phyloP scores from a whole-genome alignment of 352 stramenopile species.

The Aphanomyces stellatus region DNA sequence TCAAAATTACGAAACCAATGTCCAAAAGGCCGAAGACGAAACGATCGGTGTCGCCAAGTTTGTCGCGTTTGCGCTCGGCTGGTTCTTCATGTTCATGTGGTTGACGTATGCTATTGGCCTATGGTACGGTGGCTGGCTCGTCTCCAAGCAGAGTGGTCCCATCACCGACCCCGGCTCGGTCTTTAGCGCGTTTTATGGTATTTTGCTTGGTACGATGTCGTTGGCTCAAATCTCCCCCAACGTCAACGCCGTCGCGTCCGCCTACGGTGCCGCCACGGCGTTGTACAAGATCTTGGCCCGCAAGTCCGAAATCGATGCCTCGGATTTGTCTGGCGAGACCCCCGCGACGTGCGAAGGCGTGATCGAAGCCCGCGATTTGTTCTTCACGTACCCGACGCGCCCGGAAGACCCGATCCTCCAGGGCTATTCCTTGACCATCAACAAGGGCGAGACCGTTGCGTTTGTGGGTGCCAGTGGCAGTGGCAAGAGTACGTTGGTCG shows the following conservation, averaged over 20 bases:
- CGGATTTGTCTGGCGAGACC: conserved; percentile 30
- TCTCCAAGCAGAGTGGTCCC: conserved; percentile 20
- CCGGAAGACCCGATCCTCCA: conserved; percentile 22
- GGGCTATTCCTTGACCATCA: conserved; percentile 26
- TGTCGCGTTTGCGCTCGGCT: conserved; percentile 24
- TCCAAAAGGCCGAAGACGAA: conserved; percentile 24
- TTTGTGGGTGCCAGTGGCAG: conserved; percentile 32
- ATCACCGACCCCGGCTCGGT: conserved; percentile 26
- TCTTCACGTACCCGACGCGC: conserved; percentile 75
- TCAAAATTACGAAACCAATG: conserved; percentile 28
- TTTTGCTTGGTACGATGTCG: conserved; percentile 32
- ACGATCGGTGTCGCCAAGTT: conserved; percentile 35
- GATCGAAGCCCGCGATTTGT: conserved; percentile 47
- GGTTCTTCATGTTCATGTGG: conserved; percentile 39
- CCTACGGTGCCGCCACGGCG: conserved; percentile 26
- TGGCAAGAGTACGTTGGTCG: conserved; percentile 58
- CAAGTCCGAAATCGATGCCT: conserved; percentile 38
- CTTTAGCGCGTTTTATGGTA: conserved; percentile 42
- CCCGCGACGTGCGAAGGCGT: conserved; percentile 30
- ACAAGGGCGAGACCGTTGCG: conserved; percentile 32
- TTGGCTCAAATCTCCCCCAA: conserved; percentile 42
- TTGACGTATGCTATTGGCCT: conserved; percentile 40
- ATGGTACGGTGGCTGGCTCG: conserved; percentile 46
- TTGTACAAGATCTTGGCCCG: conserved; percentile 46
- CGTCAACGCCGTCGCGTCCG: conserved; percentile 31